These are phyloP conservation scores for Pistacia vera DNA, from an alignment of 345 rosid species.

Conservation along the genomic window DNA sequence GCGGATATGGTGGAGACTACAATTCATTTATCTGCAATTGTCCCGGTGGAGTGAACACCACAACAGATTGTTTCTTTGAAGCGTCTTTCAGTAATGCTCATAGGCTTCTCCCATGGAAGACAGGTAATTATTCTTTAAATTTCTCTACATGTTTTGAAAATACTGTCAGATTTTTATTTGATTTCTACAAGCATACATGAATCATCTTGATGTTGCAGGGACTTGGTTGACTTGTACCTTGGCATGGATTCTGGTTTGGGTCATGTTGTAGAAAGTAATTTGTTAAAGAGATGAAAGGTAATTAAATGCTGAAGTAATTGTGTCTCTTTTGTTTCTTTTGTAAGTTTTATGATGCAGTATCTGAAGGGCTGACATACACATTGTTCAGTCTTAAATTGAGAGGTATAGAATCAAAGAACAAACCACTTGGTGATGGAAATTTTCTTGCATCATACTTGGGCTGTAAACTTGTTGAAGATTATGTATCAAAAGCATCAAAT, in stretches of 20 bases:
- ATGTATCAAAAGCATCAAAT: not conserved
- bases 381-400: not conserved
- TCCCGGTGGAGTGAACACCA: slow-evolving; percentile 67
- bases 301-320: not conserved
- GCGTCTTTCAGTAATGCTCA: slow-evolving; percentile 36
- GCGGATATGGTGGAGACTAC: slow-evolving; percentile 59
- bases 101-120: slow-evolving; percentile 28
- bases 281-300: not conserved
- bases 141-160: not conserved
- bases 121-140: slow-evolving; percentile 10
- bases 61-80: slow-evolving; percentile 64
- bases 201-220: slow-evolving; percentile 30
- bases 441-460: not conserved
- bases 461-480: too few relatives aligned
- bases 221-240: slow-evolving; percentile 17
- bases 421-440: not conserved
- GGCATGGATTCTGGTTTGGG: slow-evolving; percentile 27
- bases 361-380: not conserved
- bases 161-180: not conserved
- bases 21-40: slow-evolving; percentile 69
- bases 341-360: not conserved
- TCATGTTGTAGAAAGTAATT: slow-evolving; percentile 11
- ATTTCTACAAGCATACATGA: not conserved
- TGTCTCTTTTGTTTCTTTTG: not conserved
- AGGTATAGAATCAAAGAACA: not conserved